phyloP scores from a whole-genome alignment of 306 rosid genomes.

The Quercus bicolor region DNA sequence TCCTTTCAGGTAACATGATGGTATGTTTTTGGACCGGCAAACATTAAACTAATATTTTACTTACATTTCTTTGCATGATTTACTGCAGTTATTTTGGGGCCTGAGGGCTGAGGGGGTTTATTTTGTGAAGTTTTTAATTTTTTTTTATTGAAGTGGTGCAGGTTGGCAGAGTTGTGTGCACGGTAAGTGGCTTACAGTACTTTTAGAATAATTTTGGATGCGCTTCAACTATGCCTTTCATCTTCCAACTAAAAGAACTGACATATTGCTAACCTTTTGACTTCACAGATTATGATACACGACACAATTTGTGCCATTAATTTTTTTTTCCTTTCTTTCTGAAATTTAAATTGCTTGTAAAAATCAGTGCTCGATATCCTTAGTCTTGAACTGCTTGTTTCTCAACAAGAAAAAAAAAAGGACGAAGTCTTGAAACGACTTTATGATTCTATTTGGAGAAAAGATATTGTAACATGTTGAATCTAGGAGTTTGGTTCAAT shows the following conservation, averaged over 20 bases:
- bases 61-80: not conserved
- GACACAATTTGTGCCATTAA: not conserved
- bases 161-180: not conserved
- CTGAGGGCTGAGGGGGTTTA: not conserved
- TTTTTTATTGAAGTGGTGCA: conserved; percentile 3
- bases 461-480: too few species aligned
- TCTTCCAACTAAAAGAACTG: not conserved
- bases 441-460: too few species aligned
- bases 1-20: not conserved
- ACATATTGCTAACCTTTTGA: not conserved
- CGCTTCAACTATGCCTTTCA: not conserved
- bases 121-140: not conserved
- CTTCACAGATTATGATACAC: not conserved
- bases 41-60: not conserved
- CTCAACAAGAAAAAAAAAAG: too few species aligned
- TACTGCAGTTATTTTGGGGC: conserved; percentile 14
- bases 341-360: not conserved
- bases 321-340: not conserved
- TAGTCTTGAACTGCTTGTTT: not conserved
- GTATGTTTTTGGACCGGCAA: not conserved
- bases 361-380: not conserved
- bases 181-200: not conserved
- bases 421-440: too few species aligned
- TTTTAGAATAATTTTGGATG: not conserved
- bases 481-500: too few species aligned